Conservation (phyloP, 345 rosid genomes). For the sweet orange (Citrus sinensis) region DVS_A1.0 CM039164.1:2590001-2590500, state of each 20-base stretch:
- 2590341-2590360: background rate
- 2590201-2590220: background rate
- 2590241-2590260: too few relatives aligned
- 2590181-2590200: background rate
- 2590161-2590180: background rate
- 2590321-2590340: background rate
- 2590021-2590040: too few relatives aligned
- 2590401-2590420: background rate
- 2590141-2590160: background rate
- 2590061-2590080: too few relatives aligned
- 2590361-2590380: fast-evolving
- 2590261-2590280: background rate
- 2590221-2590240: too few relatives aligned
- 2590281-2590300: background rate
- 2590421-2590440: background rate
- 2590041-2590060: too few relatives aligned
- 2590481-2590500: too few relatives aligned
- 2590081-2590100: background rate
- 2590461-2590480: too few relatives aligned
- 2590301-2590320: too few relatives aligned
- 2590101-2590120: background rate
- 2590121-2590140: background rate
- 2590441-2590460: too few relatives aligned
- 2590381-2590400: fast-evolving
- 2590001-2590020: too few relatives aligned